Conservation (phyloP, 495 filamentous ascomycete species). For the Bacidia gigantensis region DNA sequence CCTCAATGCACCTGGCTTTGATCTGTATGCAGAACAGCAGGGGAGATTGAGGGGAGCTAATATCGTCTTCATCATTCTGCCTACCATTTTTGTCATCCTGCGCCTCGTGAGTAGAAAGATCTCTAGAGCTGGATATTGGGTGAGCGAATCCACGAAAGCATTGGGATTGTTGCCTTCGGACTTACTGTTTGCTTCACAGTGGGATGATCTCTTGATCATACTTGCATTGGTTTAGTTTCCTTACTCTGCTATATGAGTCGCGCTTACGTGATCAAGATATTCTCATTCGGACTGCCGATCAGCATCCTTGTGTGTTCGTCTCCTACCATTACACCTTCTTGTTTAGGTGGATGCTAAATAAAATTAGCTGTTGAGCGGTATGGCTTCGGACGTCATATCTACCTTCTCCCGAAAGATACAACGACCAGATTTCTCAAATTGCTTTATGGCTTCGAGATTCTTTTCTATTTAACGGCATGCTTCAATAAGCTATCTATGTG, state of each 20-base stretch:
- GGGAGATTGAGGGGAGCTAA: slow-evolving; percentile 3
- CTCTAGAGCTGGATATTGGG: slow-evolving; percentile 8
- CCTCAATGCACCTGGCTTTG: slow-evolving; percentile 2
- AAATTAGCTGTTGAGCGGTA: neutral
- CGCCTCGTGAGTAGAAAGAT: slow-evolving; percentile 6
- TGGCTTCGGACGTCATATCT: slow-evolving; percentile 13
- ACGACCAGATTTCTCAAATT: neutral
- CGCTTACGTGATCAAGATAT: neutral
- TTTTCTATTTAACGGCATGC: slow-evolving; percentile 3
- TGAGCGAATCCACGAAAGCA: neutral
- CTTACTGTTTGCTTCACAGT: neutral
- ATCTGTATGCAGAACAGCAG: slow-evolving; percentile 5
- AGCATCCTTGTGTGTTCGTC: neutral
- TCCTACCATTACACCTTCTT: neutral
- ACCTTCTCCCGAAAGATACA: slow-evolving; percentile 1
- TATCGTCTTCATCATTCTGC: slow-evolving; percentile 7
- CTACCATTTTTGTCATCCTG: slow-evolving; percentile 10
- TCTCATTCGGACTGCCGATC: slow-evolving; percentile 2
- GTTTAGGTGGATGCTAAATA: neutral
- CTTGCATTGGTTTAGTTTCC: slow-evolving; percentile 2
- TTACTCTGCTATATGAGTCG: neutral
- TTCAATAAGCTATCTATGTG: slow-evolving; percentile 11
- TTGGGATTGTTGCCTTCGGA: neutral
- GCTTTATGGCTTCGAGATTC: slow-evolving; percentile 8
- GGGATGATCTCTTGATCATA: slow-evolving; percentile 10